Base-by-base conservation (phyloP, 805 yeast species). In the Cyberlindnera meyerae region DNA sequence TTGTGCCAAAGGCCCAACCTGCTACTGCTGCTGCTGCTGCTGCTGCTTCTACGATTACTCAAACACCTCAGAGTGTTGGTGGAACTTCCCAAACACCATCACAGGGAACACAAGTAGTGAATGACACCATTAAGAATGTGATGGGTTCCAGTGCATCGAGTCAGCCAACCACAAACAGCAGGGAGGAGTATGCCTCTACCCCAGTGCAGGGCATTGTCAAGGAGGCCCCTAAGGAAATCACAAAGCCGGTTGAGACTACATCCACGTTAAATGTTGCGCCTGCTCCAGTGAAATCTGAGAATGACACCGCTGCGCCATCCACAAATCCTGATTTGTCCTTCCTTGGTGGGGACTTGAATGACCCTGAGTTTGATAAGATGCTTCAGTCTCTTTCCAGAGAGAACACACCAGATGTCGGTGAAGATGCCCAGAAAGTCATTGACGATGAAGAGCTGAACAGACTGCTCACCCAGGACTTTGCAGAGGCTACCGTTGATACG, bases 361-460 rank as follows among this genome's bases (percentile, higher is more conserved):
- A 53, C 35, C 48, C 49, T 4, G 59, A 54, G 28, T 50, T 54
- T 22, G 50, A 50, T 24, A 45, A 46, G 29, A 57, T 53, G 12
- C 24, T 54, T n/a, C 42, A 50, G 29, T 50, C 57, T 3, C 36
- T 53, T 5, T 53, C 57, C 6, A 51, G 39, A 29, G 57, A 53
- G 22, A 45, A 47, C 1, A 54, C 59, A 2, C 59, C 59, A 5
- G 52, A 40, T n/a, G n/a, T 48, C 2, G 49, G 43, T 11, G 47
- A 34, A 17, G 40, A 27, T 3, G 27, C 29, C 6, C 29, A 27
- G 8, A 40, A 45, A 13, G 41, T 33, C 8, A 34, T 48, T 39
- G 51, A 53, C 38, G 53, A 50, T 20, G 59, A 51, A 6, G 59
- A 54, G 30, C 24, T 54, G 31, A 49, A 54, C 25, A 45, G 52